A percentile compares a stretch with the other conserved stretches of the same genome.
Conservation (phyloP, 805 yeast species). For the Teunomyces lycoperdinae region DNA sequence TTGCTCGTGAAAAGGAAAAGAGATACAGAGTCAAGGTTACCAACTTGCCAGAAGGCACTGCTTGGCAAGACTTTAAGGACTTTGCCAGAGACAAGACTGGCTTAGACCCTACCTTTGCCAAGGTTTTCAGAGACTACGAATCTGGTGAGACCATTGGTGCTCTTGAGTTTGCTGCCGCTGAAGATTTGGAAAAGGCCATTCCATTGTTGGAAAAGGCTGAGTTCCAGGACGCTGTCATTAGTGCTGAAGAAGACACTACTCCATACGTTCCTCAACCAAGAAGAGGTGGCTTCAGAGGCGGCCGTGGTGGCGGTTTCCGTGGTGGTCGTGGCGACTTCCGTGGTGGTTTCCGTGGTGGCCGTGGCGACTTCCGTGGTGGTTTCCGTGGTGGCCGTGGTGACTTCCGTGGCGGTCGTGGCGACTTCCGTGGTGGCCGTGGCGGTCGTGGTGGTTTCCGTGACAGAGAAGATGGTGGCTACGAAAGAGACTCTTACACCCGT, state of each 20-base stretch:
- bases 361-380: slow-evolving; percentile 25
- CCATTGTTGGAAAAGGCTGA: slow-evolving; percentile 69
- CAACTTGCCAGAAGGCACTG: slow-evolving; percentile 70
- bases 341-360: slow-evolving; percentile 35
- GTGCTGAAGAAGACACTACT: slow-evolving; percentile 75
- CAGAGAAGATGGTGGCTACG: slow-evolving; percentile 41
- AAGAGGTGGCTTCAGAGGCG: slow-evolving; percentile 38
- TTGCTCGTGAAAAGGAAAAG: slow-evolving; percentile 53
- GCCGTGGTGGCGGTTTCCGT: slow-evolving; percentile 43
- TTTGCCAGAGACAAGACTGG: slow-evolving; percentile 75
- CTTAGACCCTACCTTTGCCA: slow-evolving; percentile 59
- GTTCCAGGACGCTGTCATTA: slow-evolving; percentile 64
- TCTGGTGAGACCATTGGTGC: slow-evolving; percentile 47
- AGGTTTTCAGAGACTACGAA: slow-evolving; percentile 49
- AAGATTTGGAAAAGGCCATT: slow-evolving; percentile 72
- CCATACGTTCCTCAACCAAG: slow-evolving; percentile 54
- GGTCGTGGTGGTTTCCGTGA: slow-evolving; percentile 28
- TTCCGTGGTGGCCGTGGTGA: slow-evolving; percentile 36
- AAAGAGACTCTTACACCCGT: slow-evolving; percentile 41
- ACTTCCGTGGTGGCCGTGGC: slow-evolving; percentile 29
- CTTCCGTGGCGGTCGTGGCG: slow-evolving; percentile 24
- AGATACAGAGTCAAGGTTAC: slow-evolving; percentile 65
- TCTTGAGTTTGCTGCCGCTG: slow-evolving; percentile 61
- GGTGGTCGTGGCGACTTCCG: slow-evolving; percentile 39
- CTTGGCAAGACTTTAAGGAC: slow-evolving; percentile 91